Conservation (phyloP, 2,329 filamentous ascomycete genomes). For the Dryadomyces sulphureus region DNA sequence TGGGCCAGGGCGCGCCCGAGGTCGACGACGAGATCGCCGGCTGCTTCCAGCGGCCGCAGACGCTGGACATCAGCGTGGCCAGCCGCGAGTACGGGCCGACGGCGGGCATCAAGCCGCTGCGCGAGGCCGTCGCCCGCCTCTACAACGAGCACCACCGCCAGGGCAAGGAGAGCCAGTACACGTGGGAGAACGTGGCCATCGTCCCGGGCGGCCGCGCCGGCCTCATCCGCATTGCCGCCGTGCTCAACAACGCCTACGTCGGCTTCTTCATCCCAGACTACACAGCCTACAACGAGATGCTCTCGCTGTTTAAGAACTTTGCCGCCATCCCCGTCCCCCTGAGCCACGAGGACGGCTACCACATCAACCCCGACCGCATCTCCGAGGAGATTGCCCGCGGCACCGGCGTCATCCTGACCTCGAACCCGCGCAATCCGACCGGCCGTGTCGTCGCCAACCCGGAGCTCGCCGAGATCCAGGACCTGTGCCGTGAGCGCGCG, state of each 20-base stretch:
- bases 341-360: constrained; percentile 73
- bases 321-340: constrained; percentile 77
- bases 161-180: constrained; percentile 80
- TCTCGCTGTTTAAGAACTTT: constrained; percentile 91
- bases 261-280: constrained; percentile 94
- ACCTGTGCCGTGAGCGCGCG: constrained; percentile 78
- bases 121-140: constrained; percentile 76
- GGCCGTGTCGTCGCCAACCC: constrained; percentile 75
- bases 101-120: constrained; percentile 79
- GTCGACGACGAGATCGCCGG: constrained; percentile 87
- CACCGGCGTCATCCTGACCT: constrained; percentile 79
- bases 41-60: constrained; percentile 68
- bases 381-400: constrained; percentile 79
- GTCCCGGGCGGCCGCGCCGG: constrained; percentile 87
- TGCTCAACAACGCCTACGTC: constrained; percentile 81
- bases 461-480: constrained; percentile 79
- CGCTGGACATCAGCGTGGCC: constrained; percentile 62
- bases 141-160: constrained; percentile 89
- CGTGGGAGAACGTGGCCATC: constrained; percentile 95
- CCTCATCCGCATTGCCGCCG: constrained; percentile 85
- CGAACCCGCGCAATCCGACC: constrained; percentile 89
- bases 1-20: constrained; percentile 86
- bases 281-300: constrained; percentile 95
- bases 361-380: constrained; percentile 87
- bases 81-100: constrained; percentile 87